Evolutionary conservation across 805 yeast genomes (phyloP).

Genomic region (Suhomyces tanzawaensis): DNA sequence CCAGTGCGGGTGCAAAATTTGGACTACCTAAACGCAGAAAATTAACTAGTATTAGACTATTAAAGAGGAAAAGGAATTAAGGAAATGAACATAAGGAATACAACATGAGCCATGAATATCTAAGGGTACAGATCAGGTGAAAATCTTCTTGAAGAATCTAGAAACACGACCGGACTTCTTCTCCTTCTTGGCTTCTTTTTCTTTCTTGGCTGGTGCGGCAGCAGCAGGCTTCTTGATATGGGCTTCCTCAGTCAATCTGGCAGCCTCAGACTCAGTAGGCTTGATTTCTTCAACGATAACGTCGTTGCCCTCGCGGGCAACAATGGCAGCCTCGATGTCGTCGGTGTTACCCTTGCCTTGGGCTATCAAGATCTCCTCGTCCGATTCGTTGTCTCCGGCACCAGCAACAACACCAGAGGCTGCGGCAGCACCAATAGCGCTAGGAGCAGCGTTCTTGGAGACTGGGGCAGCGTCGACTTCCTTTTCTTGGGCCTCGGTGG

Average conservation of each 20-base stretch:
- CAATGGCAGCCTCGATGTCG: constrained; percentile 33
- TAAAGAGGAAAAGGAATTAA: constrained; percentile 2
- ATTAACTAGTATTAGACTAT: no score
- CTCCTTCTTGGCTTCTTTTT: constrained; percentile 12
- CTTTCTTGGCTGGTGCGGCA: constrained; percentile 14
- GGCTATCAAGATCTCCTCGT: constrained; percentile 41
- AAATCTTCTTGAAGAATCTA: constrained; percentile 16
- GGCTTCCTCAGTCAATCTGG: constrained; percentile 35
- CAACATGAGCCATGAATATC: constrained; percentile 1
- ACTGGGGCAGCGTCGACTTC: constrained; percentile 15
- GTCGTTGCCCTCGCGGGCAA: constrained; percentile 34
- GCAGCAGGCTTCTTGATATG: constrained; percentile 8
- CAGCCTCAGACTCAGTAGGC: constrained; percentile 40
- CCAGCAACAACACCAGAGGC: constrained; percentile 7
- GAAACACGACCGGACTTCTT: constrained; percentile 12
- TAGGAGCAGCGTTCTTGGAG: constrained; percentile 4
- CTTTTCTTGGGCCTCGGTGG: constrained; percentile 6
- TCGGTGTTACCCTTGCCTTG: constrained; percentile 28
- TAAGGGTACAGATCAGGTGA: constrained; percentile 6
- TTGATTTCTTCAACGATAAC: constrained; percentile 41
- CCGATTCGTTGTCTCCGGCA: constrained; percentile 11
- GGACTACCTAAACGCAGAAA: no score
- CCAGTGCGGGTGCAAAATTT: no score
- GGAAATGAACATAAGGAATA: constrained; percentile 3
- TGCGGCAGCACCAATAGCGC: background rate